Conservation (phyloP, 2,329 filamentous ascomycete species). For the Coniochaeta prunicola region DNA sequence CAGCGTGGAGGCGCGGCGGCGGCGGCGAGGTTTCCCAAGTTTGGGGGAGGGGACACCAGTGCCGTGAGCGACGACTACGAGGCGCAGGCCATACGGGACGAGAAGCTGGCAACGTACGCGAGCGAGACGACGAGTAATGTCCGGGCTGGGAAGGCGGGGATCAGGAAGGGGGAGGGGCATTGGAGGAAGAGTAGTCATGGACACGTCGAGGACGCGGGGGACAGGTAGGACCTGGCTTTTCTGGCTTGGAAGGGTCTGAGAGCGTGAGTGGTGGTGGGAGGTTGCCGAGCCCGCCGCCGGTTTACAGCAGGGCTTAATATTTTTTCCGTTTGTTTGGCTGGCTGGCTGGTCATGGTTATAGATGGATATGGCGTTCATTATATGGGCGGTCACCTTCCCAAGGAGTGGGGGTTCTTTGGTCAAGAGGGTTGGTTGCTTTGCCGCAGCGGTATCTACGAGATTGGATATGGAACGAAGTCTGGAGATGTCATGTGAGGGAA, state of each 20-base stretch:
- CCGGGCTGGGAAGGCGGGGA: constrained; percentile 11
- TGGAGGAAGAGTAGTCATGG: constrained; percentile 28
- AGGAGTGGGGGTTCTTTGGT: too few species aligned
- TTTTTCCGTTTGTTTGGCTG: background rate
- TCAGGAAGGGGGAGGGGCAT: constrained; percentile 18
- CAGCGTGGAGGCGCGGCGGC: constrained; percentile 9
- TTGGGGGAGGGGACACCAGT: constrained; percentile 7
- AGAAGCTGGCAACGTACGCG: constrained; percentile 14
- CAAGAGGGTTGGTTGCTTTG: too few species aligned
- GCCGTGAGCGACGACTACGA: constrained; percentile 13
- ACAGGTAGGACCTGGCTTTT: constrained; percentile 11
- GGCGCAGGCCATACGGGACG: constrained; percentile 15
- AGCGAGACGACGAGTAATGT: constrained; percentile 5
- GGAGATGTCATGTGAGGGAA: too few species aligned
- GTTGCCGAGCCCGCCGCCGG: background rate
- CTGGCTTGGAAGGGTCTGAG: background rate
- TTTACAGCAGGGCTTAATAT: background rate
- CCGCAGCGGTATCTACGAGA: background rate
- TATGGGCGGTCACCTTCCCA: too few species aligned
- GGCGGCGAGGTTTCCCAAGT: constrained; percentile 7
- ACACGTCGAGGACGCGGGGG: constrained; percentile 22
- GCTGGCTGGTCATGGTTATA: background rate
- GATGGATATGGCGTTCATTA: background rate
- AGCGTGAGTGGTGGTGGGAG: background rate
- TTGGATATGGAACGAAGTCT: background rate